Conservation (phyloP, 2,329 filamentous ascomycete species). For the Cryphonectria nitschkei region DNA sequence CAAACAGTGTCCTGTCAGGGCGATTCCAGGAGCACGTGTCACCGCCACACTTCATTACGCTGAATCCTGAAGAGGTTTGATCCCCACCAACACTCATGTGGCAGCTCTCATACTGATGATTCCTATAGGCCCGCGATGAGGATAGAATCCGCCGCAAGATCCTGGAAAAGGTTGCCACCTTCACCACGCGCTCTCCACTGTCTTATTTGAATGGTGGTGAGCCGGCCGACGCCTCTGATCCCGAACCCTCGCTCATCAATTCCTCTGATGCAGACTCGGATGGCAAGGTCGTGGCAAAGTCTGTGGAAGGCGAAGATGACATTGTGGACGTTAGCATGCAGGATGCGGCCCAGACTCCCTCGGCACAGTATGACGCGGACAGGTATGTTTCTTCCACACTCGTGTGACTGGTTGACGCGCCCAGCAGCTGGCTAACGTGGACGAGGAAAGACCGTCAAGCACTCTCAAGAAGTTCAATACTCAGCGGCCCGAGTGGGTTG, state of each 20-base stretch:
- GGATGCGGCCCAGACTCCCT: constrained; percentile 51
- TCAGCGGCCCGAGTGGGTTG: constrained; percentile 56
- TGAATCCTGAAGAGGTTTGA: constrained; percentile 73
- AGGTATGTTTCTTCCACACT: constrained; percentile 34
- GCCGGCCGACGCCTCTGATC: constrained; percentile 63
- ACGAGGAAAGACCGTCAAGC: constrained; percentile 33
- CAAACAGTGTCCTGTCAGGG: constrained; percentile 16
- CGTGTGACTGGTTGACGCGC: neutral
- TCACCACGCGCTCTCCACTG: constrained; percentile 66
- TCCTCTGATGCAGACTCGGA: constrained; percentile 69
- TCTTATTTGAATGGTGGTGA: constrained; percentile 38
- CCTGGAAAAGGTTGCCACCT: constrained; percentile 72
- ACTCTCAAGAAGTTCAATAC: constrained; percentile 53
- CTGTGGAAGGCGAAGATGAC: constrained; percentile 86
- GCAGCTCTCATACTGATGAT: constrained; percentile 40
- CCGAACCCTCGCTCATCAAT: constrained; percentile 70
- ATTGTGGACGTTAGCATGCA: constrained; percentile 90
- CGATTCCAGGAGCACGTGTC: constrained; percentile 38
- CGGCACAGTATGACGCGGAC: constrained; percentile 28
- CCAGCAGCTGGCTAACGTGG: constrained; percentile 11
- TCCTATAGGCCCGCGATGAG: constrained; percentile 53
- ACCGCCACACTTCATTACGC: constrained; percentile 71
- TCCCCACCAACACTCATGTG: neutral
- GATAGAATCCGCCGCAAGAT: constrained; percentile 81
- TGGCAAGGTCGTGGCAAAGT: constrained; percentile 69